Percentiles rank a stretch among this genome's conserved stretches.
Evolutionary conservation across 1,284 basidiomycete genomes (phyloP).

Genomic region (Fistulinella cinereoalba): DNA sequence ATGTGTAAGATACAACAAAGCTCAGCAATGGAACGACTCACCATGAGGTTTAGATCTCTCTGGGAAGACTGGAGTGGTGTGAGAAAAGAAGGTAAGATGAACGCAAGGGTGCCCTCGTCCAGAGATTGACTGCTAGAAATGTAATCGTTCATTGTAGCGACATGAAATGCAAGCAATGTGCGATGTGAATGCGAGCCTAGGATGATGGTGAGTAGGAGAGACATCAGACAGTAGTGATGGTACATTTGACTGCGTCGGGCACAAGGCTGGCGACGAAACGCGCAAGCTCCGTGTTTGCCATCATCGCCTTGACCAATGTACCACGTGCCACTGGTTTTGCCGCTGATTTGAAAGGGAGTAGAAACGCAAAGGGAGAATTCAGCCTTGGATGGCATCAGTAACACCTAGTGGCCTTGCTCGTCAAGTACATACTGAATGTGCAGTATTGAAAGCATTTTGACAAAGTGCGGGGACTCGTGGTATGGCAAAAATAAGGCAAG

Average conservation of each 20-base stretch:
- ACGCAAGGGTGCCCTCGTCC: slow-evolving; percentile 63
- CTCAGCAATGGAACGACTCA: slow-evolving; percentile 34
- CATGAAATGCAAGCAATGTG: slow-evolving; percentile 82
- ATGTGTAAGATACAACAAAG: not conserved
- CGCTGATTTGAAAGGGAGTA: slow-evolving; percentile 74
- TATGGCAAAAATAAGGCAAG: slow-evolving; percentile 90
- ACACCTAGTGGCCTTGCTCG: no score
- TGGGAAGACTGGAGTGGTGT: slow-evolving; percentile 49
- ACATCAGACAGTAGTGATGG: slow-evolving; percentile 6
- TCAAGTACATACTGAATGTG: slow-evolving; percentile 59
- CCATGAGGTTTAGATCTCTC: slow-evolving; percentile 48
- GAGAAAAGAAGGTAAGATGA: slow-evolving; percentile 59
- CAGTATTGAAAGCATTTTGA: slow-evolving; percentile 88
- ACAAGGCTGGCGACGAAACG: slow-evolving; percentile 68
- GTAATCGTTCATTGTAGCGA: slow-evolving; percentile 78
- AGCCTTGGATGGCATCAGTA: slow-evolving; percentile 33
- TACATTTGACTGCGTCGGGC: slow-evolving; percentile 55
- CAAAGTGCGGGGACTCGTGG: slow-evolving; percentile 93
- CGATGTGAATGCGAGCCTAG: slow-evolving; percentile 51
- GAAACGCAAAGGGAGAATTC: slow-evolving; percentile 59
- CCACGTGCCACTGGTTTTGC: slow-evolving; percentile 68
- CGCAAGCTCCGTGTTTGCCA: slow-evolving; percentile 67
- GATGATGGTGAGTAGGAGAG: slow-evolving; percentile 4
- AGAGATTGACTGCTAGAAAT: slow-evolving; percentile 54
- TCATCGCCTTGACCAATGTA: slow-evolving; percentile 73